Conservation (phyloP, 2,329 filamentous ascomycete genomes). For the Tolypocladium paradoxum region DNA sequence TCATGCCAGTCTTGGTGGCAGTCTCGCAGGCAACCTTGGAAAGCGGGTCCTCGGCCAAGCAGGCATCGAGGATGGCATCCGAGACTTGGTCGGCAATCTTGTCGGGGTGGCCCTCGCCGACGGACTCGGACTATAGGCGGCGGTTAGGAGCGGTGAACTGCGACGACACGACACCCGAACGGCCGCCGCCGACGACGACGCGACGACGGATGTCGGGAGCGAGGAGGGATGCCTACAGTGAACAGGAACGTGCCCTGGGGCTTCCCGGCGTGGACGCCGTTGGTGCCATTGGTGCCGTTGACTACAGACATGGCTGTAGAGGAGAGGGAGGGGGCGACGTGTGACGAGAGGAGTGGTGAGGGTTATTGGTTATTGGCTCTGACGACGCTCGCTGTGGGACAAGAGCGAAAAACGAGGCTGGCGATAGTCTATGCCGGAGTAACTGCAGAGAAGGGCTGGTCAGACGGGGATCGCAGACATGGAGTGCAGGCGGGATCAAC, state of each 20-base stretch:
- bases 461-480: background rate
- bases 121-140: slow-evolving; percentile 61
- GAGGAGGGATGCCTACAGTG: slow-evolving; percentile 44
- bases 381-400: background rate
- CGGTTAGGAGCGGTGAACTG: slow-evolving; percentile 12
- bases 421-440: background rate
- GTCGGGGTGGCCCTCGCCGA: slow-evolving; percentile 85
- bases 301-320: slow-evolving; percentile 42
- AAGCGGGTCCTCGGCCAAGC: slow-evolving; percentile 83
- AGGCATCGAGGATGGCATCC: slow-evolving; percentile 97
- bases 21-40: slow-evolving; percentile 99
- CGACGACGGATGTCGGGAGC: background rate
- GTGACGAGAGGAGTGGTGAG: slow-evolving; percentile 12
- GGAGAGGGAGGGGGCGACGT: slow-evolving; percentile 7
- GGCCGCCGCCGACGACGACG: background rate
- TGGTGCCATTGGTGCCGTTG: slow-evolving; percentile 36
- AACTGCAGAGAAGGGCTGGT: background rate
- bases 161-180: background rate
- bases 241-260: slow-evolving; percentile 65
- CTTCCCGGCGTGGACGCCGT: slow-evolving; percentile 23
- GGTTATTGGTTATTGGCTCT: too few species aligned
- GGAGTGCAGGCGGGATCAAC: background rate
- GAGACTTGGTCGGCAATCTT: slow-evolving; percentile 99
- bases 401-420: background rate
- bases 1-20: slow-evolving; percentile 98